Evolutionary conservation across 2,329 filamentous ascomycete species (phyloP).

Genomic region (Pyrenophora tritici-repentis): DNA sequence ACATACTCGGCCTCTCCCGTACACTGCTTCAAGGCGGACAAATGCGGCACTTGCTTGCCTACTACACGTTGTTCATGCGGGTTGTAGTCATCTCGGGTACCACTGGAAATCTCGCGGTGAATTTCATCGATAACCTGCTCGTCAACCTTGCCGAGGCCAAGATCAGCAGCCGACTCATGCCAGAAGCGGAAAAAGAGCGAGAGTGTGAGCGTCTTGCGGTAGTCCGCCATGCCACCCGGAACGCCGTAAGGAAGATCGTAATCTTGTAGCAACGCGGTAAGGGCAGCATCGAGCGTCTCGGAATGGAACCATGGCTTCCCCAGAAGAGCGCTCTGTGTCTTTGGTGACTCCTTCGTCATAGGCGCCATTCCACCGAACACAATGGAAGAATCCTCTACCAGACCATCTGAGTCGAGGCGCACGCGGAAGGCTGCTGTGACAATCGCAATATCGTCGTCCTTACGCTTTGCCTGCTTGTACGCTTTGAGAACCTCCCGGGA

Average conservation of each 20-base stretch:
- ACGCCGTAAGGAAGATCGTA: slow-evolving; percentile 87
- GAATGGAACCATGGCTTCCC: slow-evolving; percentile 80
- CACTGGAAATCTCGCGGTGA: slow-evolving; percentile 78
- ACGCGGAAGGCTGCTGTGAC: slow-evolving; percentile 85
- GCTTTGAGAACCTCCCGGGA: slow-evolving; percentile 81
- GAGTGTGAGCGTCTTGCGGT: slow-evolving; percentile 83
- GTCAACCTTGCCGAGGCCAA: slow-evolving; percentile 64
- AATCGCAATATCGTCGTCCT: slow-evolving; percentile 97
- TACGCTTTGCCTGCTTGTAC: slow-evolving; percentile 95
- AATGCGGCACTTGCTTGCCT: slow-evolving; percentile 81
- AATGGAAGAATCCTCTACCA: slow-evolving; percentile 74
- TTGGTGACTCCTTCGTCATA: slow-evolving; percentile 79
- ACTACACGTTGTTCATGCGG: slow-evolving; percentile 82
- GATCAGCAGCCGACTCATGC: slow-evolving; percentile 75
- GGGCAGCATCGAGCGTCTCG: slow-evolving; percentile 80
- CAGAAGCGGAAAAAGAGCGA: slow-evolving; percentile 98
- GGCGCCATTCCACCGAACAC: slow-evolving; percentile 96
- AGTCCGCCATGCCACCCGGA: slow-evolving; percentile 94
- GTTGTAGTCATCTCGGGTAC: slow-evolving; percentile 74
- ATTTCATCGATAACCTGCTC: slow-evolving; percentile 78
- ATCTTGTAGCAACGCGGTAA: slow-evolving; percentile 80
- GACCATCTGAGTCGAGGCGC: slow-evolving; percentile 67
- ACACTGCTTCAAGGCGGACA: slow-evolving; percentile 88
- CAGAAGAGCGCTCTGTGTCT: slow-evolving; percentile 70
- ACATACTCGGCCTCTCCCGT: slow-evolving; percentile 94